Base-by-base conservation (phyloP, 768 basidiomycete species). In the Russula foetens region DNA sequence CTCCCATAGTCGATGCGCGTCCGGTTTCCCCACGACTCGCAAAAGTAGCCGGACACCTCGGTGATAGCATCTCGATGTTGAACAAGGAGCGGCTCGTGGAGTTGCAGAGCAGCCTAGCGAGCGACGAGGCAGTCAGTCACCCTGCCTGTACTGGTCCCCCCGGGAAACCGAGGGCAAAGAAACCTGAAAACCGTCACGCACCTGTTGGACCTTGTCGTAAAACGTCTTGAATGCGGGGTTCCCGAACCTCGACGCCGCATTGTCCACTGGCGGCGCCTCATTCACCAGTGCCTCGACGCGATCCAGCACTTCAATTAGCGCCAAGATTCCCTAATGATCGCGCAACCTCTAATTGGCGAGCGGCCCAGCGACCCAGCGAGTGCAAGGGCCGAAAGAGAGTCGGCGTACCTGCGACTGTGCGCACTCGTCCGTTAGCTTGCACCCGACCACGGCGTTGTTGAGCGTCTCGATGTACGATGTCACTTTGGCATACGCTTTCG, bases 1-100 rank as follows among this genome's bases (percentile, higher is more conserved):
- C 94, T 97, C n/a, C 97, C 97, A 73, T 99, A 99, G 73, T 99
- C 97, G 56, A 99, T 93, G 9, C 97, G 78, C 50, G 87, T 83
- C 29, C 88, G 77, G 71, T 90, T 97, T 0, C 97, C 97, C 95
- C 95, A 98, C 17, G 86, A 75, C 69, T 95, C 91, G 39, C 77
- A 74, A 68, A 98, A 88, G 71, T 98, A 99, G 0, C 76, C 78
- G 2, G 85, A 81, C 4, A 97, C 72, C 69, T 98, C 96, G 5
- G 76, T 69, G 4, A 84, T 77, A 0, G 84, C 80, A 4, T 82
- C 82, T 2, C 68, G 50, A 0, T 86, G 82, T 2, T 94, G 71
- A 7, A 77, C 76, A 0, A 84, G 81, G 9, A 93, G 72, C 0
- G 69, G 68, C 24, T 71, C 72, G 65, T 94, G 93, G 5, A 96